Conservation (phyloP, 352 stramenopile genomes). For the Phytophthora nicotianae region DNA sequence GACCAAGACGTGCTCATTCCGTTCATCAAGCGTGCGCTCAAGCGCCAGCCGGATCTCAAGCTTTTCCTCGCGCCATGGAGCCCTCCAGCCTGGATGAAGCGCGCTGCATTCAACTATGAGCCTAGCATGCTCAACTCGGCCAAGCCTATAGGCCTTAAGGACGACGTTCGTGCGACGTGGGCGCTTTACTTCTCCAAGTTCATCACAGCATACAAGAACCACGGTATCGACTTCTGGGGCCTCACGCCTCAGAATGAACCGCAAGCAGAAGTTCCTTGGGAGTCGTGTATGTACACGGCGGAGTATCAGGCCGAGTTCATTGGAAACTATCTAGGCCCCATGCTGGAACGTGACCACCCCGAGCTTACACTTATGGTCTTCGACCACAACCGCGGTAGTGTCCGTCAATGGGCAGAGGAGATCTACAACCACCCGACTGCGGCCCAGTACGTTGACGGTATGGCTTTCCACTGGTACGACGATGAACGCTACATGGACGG, state of each 20-base stretch:
- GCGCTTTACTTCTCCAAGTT: constrained; percentile 94
- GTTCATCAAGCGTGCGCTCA: constrained; percentile 75
- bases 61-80: constrained; percentile 91
- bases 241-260: constrained; percentile 93
- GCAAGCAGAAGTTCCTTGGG: constrained; percentile 72
- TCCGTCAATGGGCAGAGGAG: constrained; percentile 72
- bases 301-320: constrained; percentile 79
- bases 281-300: constrained; percentile 65
- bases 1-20: constrained; percentile 87
- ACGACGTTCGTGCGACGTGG: constrained; percentile 70
- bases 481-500: constrained; percentile 71
- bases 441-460: constrained; percentile 85
- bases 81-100: constrained; percentile 91
- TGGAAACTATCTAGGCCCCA: constrained; percentile 75
- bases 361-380: constrained; percentile 92
- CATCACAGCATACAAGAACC: constrained; percentile 89
- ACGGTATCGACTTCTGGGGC: constrained; percentile 86
- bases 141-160: constrained; percentile 54
- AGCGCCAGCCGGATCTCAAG: constrained; percentile 71
- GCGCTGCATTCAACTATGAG: constrained; percentile 39
- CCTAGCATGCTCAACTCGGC: constrained; percentile 73
- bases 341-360: constrained; percentile 63
- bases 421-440: constrained; percentile 71
- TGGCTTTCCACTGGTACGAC: constrained; percentile 94
- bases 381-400: constrained; percentile 91